phyloP scores from a whole-genome alignment of 345 rosid genomes.

The Aquilaria yunnanensis region DNA sequence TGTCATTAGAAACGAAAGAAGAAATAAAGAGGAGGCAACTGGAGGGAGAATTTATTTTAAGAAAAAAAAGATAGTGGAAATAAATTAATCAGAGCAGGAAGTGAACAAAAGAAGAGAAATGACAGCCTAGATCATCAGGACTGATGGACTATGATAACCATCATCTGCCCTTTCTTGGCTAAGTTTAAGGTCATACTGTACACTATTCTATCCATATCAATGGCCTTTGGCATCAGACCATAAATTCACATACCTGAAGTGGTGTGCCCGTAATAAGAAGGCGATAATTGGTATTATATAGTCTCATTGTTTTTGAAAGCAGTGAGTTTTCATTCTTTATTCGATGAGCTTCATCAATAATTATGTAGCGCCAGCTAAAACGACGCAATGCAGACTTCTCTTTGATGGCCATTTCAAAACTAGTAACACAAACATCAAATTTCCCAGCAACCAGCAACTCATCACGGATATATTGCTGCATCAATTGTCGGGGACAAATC shows the following conservation, averaged over 20 bases:
- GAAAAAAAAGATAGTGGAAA: too few relatives aligned
- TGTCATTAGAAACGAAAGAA: neutral
- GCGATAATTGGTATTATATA: constrained; percentile 79
- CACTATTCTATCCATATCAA: too few relatives aligned
- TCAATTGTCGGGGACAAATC: constrained; percentile 1
- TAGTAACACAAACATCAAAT: constrained; percentile 97
- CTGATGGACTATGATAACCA: too few relatives aligned
- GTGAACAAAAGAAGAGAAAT: neutral
- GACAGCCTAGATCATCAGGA: too few relatives aligned
- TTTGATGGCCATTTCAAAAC: constrained; percentile 99
- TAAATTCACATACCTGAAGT: constrained; percentile 65
- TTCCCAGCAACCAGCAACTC: constrained; percentile 91
- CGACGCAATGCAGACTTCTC: constrained; percentile 88
- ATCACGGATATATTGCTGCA: constrained; percentile 88
- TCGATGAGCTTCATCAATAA: constrained; percentile 98
- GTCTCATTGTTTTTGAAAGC: constrained; percentile 94
- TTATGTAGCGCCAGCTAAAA: constrained; percentile 96
- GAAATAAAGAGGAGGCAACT: neutral
- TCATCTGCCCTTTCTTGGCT: neutral
- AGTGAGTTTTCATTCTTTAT: constrained; percentile 94
- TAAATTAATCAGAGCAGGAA: neutral
- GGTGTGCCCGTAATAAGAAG: constrained; percentile 97
- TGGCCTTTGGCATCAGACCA: too few relatives aligned
- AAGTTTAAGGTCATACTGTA: constrained; percentile 5
- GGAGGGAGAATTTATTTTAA: too few relatives aligned